Conservation (phyloP, 2,329 filamentous ascomycete genomes). For the Thelonectria rubi region DNA sequence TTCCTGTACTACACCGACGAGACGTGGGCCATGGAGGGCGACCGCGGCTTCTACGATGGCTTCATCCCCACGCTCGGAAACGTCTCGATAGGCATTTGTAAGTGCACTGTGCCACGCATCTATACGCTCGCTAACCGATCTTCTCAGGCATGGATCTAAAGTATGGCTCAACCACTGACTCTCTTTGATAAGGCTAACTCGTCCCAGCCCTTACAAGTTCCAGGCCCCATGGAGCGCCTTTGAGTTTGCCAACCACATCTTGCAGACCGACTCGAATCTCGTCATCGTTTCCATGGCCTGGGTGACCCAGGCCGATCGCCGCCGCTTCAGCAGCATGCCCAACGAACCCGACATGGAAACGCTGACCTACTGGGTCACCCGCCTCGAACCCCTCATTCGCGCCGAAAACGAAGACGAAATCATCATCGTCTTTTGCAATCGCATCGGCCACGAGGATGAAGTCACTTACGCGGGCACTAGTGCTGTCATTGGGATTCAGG, state of each 20-base stretch:
- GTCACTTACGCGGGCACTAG: slow-evolving; percentile 79
- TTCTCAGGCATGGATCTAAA: slow-evolving; percentile 63
- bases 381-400: slow-evolving; percentile 72
- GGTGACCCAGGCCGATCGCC: slow-evolving; percentile 68
- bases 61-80: slow-evolving; percentile 58
- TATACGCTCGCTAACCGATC: slow-evolving; percentile 1
- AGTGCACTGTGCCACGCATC: neutral
- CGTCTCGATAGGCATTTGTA: slow-evolving; percentile 67
- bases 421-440: slow-evolving; percentile 76
- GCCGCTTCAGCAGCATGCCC: slow-evolving; percentile 56
- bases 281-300: slow-evolving; percentile 82
- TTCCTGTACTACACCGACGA: slow-evolving; percentile 69
- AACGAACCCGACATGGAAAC: slow-evolving; percentile 76
- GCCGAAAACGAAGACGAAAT: slow-evolving; percentile 64
- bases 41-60: slow-evolving; percentile 61
- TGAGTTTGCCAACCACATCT: slow-evolving; percentile 63
- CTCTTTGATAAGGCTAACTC: slow-evolving; percentile 16
- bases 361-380: slow-evolving; percentile 77
- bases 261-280: slow-evolving; percentile 65
- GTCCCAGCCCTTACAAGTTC: slow-evolving; percentile 49
- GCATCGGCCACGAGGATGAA: slow-evolving; percentile 72
- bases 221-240: slow-evolving; percentile 51
- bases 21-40: slow-evolving; percentile 67
- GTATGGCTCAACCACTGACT: slow-evolving; percentile 46
- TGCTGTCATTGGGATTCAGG: slow-evolving; percentile 71